Evolutionary conservation across 2,329 filamentous ascomycete genomes (phyloP).

Genomic region (Botrytis fabae): DNA sequence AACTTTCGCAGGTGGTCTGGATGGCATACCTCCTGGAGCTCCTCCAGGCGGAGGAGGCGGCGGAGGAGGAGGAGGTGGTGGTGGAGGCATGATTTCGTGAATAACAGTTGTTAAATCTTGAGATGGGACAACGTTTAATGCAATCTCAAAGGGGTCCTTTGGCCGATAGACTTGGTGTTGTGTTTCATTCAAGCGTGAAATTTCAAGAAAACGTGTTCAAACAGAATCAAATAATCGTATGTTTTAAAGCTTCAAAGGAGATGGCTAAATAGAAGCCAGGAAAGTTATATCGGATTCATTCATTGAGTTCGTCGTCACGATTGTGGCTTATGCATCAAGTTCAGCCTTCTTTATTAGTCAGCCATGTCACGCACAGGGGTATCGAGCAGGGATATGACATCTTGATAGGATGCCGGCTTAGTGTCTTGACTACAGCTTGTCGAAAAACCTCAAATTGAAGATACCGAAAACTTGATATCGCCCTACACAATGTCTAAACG

Average conservation of each 20-base stretch:
- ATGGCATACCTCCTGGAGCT: constrained; percentile 55
- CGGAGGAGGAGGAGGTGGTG: constrained; percentile 69
- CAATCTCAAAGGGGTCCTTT: not conserved
- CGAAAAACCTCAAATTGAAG: constrained; percentile 22
- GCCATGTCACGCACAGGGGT: not conserved
- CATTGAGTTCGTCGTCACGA: constrained; percentile 26
- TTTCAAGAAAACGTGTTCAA: not conserved
- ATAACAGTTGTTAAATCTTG: constrained; percentile 2
- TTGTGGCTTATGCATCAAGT: constrained; percentile 23
- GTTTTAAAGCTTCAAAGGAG: constrained; percentile 6
- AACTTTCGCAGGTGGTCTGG: constrained; percentile 54
- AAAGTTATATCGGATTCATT: constrained; percentile 21
- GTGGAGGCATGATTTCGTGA: constrained; percentile 47
- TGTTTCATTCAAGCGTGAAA: not conserved
- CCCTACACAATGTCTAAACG: constrained; percentile 45
- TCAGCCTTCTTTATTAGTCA: constrained; percentile 27
- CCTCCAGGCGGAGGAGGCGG: constrained; percentile 47
- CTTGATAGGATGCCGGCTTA: not conserved
- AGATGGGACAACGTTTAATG: not conserved
- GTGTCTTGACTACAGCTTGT: not conserved
- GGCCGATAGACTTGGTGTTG: not conserved
- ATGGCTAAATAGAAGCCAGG: constrained; percentile 17
- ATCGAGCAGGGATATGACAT: not conserved
- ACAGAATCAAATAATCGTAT: not conserved
- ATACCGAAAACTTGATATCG: constrained; percentile 18